phyloP scores from a whole-genome alignment of 2,329 filamentous ascomycete genomes.

The Orbilia blumenaviensis region DNA sequence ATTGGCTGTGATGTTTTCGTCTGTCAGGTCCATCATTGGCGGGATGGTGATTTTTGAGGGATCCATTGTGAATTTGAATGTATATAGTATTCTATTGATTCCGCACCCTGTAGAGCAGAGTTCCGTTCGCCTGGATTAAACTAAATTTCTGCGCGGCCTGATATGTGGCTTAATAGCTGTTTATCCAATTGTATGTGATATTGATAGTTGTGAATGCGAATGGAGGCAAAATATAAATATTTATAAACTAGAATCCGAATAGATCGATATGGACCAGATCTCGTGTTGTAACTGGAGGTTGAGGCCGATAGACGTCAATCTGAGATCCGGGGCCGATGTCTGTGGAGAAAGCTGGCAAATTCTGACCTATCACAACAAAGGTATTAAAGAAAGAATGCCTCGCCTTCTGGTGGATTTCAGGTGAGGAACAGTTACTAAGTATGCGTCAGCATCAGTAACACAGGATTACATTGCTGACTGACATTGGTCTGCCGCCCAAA shows the following conservation, averaged over 20 bases:
- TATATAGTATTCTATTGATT: neutral
- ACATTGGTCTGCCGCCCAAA: neutral
- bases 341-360: neutral
- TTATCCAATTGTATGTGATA: neutral
- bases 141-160: no score
- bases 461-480: slow-evolving; percentile 6
- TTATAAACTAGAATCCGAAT: no score
- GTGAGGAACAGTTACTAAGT: neutral
- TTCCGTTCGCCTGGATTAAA: no score
- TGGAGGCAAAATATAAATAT: neutral
- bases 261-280: no score
- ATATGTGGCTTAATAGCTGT: neutral
- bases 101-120: no score
- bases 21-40: slow-evolving; percentile 74
- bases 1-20: slow-evolving; percentile 82
- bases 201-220: neutral
- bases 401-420: neutral
- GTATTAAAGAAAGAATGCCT: slow-evolving; percentile 3
- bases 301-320: neutral
- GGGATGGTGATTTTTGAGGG: slow-evolving; percentile 64
- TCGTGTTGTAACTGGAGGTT: neutral
- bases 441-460: slow-evolving; percentile 8
- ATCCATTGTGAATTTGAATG: slow-evolving; percentile 61
- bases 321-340: neutral
- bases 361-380: neutral